A percentile compares a stretch with the other conserved stretches of the same genome.
These are phyloP conservation scores for Actinomortierella ambigua DNA, from an alignment of 371 early-diverging fungal genomes.

Conservation along the genomic window DNA sequence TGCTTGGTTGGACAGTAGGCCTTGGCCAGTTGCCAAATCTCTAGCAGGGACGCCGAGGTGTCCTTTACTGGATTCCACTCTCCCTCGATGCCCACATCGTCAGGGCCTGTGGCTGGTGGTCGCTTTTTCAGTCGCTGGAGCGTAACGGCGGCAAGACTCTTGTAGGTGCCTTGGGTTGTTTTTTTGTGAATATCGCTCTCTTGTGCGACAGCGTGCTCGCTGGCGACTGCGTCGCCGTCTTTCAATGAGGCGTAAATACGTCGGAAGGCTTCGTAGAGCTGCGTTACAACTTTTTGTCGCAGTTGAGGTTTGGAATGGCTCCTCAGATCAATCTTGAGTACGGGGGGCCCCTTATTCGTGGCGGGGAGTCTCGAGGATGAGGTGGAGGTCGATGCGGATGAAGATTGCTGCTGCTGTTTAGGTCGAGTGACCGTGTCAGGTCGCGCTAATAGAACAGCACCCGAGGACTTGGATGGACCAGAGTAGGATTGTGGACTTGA, in stretches of 20 bases:
- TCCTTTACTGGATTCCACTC: conserved; percentile 33
- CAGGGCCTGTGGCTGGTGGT: conserved; percentile 27
- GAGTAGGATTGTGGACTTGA: conserved; percentile 1
- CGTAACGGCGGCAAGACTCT: conserved; percentile 50
- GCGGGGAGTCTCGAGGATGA: too few relatives aligned
- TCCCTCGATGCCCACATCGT: conserved; percentile 57
- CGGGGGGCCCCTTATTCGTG: conserved; percentile 19
- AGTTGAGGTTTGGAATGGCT: conserved; percentile 42
- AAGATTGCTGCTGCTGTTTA: not conserved
- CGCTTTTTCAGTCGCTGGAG: conserved; percentile 56
- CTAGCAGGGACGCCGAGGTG: not conserved
- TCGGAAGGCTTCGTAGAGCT: conserved; percentile 34
- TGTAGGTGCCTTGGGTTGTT: conserved; percentile 51
- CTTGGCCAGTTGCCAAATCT: conserved; percentile 9
- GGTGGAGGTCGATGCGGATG: not conserved
- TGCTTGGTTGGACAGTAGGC: conserved; percentile 39
- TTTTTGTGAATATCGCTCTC: conserved; percentile 36
- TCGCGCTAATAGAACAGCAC: not conserved
- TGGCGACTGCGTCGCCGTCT: conserved; percentile 21
- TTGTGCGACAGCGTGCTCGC: conserved; percentile 33
- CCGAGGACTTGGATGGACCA: not conserved
- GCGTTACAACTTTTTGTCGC: conserved; percentile 33
- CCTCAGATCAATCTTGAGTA: conserved; percentile 35
- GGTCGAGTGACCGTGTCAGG: not conserved
- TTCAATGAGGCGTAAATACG: conserved; percentile 29